Conservation (phyloP, 805 yeast genomes). For the Candida nemodendra region DNA sequence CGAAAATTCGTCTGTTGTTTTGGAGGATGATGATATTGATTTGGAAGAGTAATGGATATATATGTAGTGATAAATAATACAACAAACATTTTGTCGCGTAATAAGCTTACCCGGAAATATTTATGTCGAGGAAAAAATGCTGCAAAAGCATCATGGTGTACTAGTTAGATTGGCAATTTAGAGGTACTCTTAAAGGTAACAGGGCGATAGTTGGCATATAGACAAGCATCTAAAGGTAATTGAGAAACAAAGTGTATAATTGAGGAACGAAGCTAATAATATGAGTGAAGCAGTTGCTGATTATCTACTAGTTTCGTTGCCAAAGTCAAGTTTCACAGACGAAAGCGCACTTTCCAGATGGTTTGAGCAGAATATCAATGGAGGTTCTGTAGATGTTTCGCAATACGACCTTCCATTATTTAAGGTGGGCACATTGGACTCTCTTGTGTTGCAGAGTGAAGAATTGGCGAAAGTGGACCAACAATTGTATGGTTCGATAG, state of each 20-base stretch:
- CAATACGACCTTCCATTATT: conserved; percentile 73
- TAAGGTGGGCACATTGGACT: conserved; percentile 93
- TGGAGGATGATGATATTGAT: conserved; percentile 13
- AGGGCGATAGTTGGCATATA: not conserved
- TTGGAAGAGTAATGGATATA: conserved; percentile 13
- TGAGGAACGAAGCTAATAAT: conserved; percentile 1
- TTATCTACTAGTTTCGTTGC: conserved; percentile 31
- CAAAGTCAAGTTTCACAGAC: conserved; percentile 27
- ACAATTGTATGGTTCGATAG: conserved; percentile 68
- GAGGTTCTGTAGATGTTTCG: conserved; percentile 57
- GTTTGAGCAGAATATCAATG: conserved; percentile 54
- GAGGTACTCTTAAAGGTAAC: not conserved
- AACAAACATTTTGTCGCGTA: not conserved
- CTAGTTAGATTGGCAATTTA: not conserved
- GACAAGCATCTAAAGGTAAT: not conserved
- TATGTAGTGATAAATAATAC: not conserved
- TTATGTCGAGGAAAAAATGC: conserved; percentile 11
- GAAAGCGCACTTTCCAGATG: conserved; percentile 38
- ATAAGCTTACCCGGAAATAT: conserved; percentile 13
- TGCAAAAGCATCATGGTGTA: not conserved
- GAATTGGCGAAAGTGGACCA: conserved; percentile 79
- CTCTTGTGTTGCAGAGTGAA: conserved; percentile 85
- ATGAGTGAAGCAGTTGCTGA: conserved; percentile 26
- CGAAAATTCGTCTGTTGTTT: not conserved
- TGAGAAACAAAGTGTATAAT: conserved; percentile 1